These are phyloP conservation scores for Trypanosoma conorhini DNA, from an alignment of 208 protist species.

Conservation along the genomic window DNA sequence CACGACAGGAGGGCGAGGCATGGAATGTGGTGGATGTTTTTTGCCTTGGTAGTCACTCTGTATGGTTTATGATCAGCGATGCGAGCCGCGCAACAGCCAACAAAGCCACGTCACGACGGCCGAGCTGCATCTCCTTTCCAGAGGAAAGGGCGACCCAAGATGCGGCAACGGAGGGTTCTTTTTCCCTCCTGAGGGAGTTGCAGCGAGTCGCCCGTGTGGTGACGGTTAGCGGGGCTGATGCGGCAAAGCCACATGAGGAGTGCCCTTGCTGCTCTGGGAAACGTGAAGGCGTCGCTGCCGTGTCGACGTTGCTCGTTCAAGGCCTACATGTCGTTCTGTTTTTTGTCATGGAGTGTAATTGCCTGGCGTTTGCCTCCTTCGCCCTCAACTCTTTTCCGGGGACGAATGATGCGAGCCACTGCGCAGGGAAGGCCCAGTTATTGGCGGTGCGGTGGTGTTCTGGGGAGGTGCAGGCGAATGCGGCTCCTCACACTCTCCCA, in stretches of 20 bases:
- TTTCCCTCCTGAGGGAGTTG: constrained; percentile 21
- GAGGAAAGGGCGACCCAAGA: background rate
- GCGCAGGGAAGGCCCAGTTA: background rate
- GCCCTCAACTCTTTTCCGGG: background rate
- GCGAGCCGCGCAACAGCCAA: background rate
- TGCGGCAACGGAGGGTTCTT: background rate
- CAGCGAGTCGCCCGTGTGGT: constrained; percentile 7
- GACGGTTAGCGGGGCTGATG: background rate
- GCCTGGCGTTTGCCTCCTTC: constrained; percentile 27
- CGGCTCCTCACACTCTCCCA: background rate
- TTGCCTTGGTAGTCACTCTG: constrained; percentile 4
- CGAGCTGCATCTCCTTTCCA: constrained; percentile 7
- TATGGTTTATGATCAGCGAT: constrained; percentile 10
- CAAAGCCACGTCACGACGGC: background rate
- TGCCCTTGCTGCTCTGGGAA: background rate
- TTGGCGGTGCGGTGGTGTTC: constrained; percentile 11
- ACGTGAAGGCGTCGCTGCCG: constrained; percentile 19
- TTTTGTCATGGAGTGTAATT: constrained; percentile 31
- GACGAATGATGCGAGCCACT: background rate
- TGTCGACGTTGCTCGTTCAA: constrained; percentile 7
- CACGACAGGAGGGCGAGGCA: background rate
- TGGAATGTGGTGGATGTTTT: constrained; percentile 11
- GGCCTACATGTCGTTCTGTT: constrained; percentile 21
- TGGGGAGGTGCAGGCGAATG: background rate
- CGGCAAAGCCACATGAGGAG: background rate